Conservation (phyloP, 306 rosid genomes). For the Oemleria cerasiformis region DNA sequence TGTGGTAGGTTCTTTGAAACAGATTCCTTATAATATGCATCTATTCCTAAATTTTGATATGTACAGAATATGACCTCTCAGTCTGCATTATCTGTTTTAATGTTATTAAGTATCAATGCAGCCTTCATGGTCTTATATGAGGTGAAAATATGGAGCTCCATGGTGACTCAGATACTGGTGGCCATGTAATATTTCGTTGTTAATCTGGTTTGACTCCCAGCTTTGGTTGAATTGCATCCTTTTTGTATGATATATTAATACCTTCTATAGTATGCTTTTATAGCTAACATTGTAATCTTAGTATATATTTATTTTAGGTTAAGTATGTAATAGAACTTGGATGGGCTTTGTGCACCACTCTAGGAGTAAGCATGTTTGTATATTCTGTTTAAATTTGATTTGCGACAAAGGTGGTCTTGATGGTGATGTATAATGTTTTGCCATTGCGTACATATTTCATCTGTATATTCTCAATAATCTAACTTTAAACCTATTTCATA, state of each 20-base stretch:
- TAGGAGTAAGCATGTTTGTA: too few species aligned
- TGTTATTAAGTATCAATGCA: constrained; percentile 42
- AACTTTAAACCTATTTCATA: too few species aligned
- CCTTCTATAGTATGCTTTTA: constrained; percentile 11
- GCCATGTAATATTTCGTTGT: constrained; percentile 59
- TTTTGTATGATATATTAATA: neutral
- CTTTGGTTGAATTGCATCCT: neutral
- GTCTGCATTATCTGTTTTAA: constrained; percentile 7
- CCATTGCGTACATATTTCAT: too few species aligned
- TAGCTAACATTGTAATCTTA: constrained; percentile 22
- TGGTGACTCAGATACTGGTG: constrained; percentile 98
- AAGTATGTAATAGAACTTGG: constrained; percentile 96
- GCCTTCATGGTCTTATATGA: constrained; percentile 89
- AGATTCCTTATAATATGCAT: constrained; percentile 3
- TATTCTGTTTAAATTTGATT: too few species aligned
- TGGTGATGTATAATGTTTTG: too few species aligned
- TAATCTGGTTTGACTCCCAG: constrained; percentile 5
- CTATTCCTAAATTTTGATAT: constrained; percentile 11
- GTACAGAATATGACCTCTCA: constrained; percentile 6
- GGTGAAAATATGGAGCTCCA: constrained; percentile 99
- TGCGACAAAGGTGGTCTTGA: too few species aligned
- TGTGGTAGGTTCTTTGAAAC: constrained; percentile 83
- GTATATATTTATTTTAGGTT: constrained; percentile 47
- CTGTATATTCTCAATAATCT: too few species aligned
- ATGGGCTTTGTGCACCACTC: constrained; percentile 94